Conservation (phyloP, 1,139 yeast genomes). For the Nakaseomyces sp. region DNA sequence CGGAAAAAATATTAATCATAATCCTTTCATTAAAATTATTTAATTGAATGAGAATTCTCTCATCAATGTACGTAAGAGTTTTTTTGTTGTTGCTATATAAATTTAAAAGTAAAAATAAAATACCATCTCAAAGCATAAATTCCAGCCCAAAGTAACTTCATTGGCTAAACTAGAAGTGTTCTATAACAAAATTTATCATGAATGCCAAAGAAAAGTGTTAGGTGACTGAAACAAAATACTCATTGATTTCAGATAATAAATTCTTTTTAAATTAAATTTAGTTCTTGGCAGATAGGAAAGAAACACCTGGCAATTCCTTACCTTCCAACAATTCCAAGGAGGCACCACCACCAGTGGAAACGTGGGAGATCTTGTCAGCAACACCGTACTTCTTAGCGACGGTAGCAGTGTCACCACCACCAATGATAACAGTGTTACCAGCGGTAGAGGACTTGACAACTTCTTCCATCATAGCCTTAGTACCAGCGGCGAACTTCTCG, state of each 20-base stretch:
- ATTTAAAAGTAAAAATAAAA: background rate
- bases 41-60: slow-evolving; percentile 1
- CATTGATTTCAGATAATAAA: background rate
- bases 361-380: slow-evolving; percentile 90
- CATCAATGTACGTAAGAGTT: slow-evolving; percentile 4
- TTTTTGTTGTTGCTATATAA: background rate
- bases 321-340: slow-evolving; percentile 96
- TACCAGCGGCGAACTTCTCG: slow-evolving; percentile 80
- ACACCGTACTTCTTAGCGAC: slow-evolving; percentile 96
- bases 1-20: slow-evolving; percentile 1
- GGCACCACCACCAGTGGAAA: slow-evolving; percentile 99
- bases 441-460: slow-evolving; percentile 74
- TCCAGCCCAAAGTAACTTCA: background rate
- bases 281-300: slow-evolving; percentile 69
- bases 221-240: too few relatives aligned
- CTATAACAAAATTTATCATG: slow-evolving; percentile 2
- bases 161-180: background rate
- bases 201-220: background rate
- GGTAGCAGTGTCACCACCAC: slow-evolving; percentile 99
- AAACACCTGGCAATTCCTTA: slow-evolving; percentile 94
- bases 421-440: slow-evolving; percentile 92
- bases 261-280: slow-evolving; percentile 9
- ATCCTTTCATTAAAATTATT: slow-evolving; percentile 4
- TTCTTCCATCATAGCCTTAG: slow-evolving; percentile 80
- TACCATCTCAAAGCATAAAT: background rate